Base-by-base conservation (phyloP, 2,329 filamentous ascomycete genomes). In the Claviceps paspali region DNA sequence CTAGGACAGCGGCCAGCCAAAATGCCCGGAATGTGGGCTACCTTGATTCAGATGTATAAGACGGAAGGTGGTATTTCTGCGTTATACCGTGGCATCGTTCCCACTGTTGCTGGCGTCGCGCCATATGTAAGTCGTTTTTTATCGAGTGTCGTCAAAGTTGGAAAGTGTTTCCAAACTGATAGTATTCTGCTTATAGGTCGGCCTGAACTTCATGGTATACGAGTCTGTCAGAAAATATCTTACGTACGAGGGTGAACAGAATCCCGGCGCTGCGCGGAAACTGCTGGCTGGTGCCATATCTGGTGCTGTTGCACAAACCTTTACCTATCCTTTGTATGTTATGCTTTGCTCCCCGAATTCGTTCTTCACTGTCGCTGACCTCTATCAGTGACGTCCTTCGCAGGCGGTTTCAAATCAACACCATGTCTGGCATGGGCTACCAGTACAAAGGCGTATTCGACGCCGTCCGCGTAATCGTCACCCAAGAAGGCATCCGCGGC, bases 121-220 rank as follows among this genome's bases (percentile, higher is more conserved):
- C 91, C 91, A 47, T 96, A 96, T 56, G 88, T 84, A 60, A 41
- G 63, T 52, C 28, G 5, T 15, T 8, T 12, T n/a, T n/a, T n/a
- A n/a, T n/a, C 22, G 22, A 2, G 2, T 2, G 10, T 2, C n/a
- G 6, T 14, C 18, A 6, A 23, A 4, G n/a, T 5, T n/a, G 18
- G 12, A 19, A 18, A 8, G 29, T n/a, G n/a, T 8, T 4, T 27
- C n/a, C 19, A 23, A 22, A 32, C 22, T 41, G 46, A 45, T 50
- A n/a, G n/a, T n/a, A 30, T 14, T 21, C 11, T 14, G 36, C 48
- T n/a, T 11, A 36, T 47, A 86, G 79, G 82, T 98, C 43, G 91
- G 91, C 28, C 67, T 98, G 38, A 98, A 98, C 58, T 98, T 98
- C 59, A 96, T 96, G 86, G 85, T 84, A 5, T 98, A 98, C 60